A percentile compares a stretch with the other conserved stretches of the same genome.
phyloP scores from a whole-genome alignment of 257 asterid genomes.

The Solanum etuberosum region DNA sequence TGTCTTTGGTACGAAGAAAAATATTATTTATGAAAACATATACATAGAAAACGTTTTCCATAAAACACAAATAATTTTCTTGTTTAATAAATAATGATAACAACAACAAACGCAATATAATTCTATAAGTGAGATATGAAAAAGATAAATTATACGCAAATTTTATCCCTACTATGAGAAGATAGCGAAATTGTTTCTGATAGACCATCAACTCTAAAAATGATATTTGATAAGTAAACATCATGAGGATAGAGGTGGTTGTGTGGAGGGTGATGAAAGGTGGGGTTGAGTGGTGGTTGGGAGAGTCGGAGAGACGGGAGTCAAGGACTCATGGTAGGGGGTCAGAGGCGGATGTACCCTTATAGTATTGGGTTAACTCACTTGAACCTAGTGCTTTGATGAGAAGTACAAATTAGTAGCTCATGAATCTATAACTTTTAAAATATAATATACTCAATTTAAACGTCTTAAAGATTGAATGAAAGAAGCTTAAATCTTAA shows the following conservation, averaged over 20 bases:
- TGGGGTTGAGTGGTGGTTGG: not conserved
- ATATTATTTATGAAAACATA: not conserved
- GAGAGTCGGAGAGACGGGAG: not conserved
- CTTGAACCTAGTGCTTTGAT: too few species aligned
- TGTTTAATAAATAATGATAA: too few species aligned
- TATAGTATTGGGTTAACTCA: not conserved
- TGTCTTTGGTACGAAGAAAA: rapidly evolving
- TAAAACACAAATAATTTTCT: too few species aligned
- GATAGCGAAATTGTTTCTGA: too few species aligned
- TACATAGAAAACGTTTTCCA: not conserved
- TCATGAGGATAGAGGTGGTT: not conserved
- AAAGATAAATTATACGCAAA: not conserved
- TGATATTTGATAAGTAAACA: not conserved
- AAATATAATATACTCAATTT: too few species aligned
- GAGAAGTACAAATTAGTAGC: not conserved
- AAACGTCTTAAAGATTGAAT: too few species aligned
- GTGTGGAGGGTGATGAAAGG: not conserved
- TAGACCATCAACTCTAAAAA: not conserved
- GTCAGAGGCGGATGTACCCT: not conserved
- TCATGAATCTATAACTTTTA: not conserved
- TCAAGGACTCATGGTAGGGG: not conserved
- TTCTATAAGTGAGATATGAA: not conserved
- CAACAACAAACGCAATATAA: too few species aligned
- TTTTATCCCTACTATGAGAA: not conserved
- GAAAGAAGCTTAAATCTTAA: too few species aligned